Percentiles rank a stretch among this genome's conserved stretches.
Evolutionary conservation across 306 rosid genomes (phyloP).

Genomic region (Castanea crenata): DNA sequence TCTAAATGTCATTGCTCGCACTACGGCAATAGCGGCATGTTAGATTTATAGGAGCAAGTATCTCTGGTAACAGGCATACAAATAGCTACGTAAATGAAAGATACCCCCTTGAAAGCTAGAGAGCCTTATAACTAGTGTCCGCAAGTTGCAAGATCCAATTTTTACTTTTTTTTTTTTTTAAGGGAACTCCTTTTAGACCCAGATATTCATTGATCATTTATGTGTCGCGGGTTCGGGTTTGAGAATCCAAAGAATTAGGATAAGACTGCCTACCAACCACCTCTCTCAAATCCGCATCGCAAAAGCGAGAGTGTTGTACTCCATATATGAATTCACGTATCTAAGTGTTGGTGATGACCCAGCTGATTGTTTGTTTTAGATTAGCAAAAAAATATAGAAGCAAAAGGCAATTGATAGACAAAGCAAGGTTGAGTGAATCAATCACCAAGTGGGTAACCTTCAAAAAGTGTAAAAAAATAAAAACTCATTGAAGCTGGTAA

Average conservation of each 20-base stretch:
- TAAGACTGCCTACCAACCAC: too few relatives aligned
- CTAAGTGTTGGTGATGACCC: neutral
- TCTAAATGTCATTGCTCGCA: neutral
- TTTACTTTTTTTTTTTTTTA: neutral
- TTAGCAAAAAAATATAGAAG: neutral
- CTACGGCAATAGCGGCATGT: neutral
- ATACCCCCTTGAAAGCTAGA: neutral
- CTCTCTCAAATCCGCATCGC: too few relatives aligned
- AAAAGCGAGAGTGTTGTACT: too few relatives aligned
- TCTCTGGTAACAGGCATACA: too few relatives aligned
- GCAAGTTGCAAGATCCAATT: neutral
- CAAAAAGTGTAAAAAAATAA: neutral
- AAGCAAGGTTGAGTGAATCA: neutral
- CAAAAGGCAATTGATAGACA: conserved; percentile 1
- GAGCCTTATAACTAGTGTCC: neutral
- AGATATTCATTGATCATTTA: too few relatives aligned
- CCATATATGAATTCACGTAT: neutral
- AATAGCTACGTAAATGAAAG: neutral
- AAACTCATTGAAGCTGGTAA: neutral
- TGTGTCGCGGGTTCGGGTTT: too few relatives aligned
- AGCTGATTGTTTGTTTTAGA: neutral
- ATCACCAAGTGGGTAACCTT: conserved; percentile 1
- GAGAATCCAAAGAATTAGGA: too few relatives aligned
- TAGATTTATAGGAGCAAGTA: too few relatives aligned
- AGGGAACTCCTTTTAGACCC: too few relatives aligned